Conservation (phyloP, 2,329 filamentous ascomycete species). For the Hymenoscyphus albidus region DNA sequence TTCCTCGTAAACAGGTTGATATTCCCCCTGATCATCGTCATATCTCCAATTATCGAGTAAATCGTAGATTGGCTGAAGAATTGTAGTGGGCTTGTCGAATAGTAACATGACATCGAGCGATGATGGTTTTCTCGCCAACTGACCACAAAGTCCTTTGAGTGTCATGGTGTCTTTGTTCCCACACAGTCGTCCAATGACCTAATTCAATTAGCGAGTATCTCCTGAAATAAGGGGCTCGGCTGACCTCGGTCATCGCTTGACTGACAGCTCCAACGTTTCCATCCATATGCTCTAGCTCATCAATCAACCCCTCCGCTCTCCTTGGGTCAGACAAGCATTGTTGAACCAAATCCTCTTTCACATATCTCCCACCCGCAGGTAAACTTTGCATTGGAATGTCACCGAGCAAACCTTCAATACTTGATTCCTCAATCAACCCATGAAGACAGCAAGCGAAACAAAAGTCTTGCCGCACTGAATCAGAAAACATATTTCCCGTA, state of each 20-base stretch:
- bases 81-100: conserved; percentile 65
- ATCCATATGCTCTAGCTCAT: conserved; percentile 83
- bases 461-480: conserved; percentile 74
- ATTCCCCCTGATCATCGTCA: conserved; percentile 79
- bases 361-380: conserved; percentile 68
- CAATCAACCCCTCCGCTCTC: conserved; percentile 69
- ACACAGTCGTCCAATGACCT: conserved; percentile 68
- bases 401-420: conserved; percentile 75
- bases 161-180: conserved; percentile 73
- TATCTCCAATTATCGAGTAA: conserved; percentile 76
- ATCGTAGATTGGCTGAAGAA: conserved; percentile 70
- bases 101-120: conserved; percentile 72
- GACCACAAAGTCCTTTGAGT: conserved; percentile 69
- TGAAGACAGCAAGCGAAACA: conserved; percentile 88
- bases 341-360: conserved; percentile 72
- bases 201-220: conserved; percentile 15
- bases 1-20: conserved; percentile 82
- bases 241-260: conserved; percentile 68
- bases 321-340: conserved; percentile 76
- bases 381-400: conserved; percentile 79
- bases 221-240: conserved; percentile 22
- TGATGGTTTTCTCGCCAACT: conserved; percentile 68
- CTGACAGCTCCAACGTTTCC: conserved; percentile 87
- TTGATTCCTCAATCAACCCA: conserved; percentile 72
- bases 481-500: conserved; percentile 52